Percentiles rank a stretch among this genome's conserved stretches.
Conservation (phyloP, 2,329 filamentous ascomycete genomes). For the Paradendryphiella salina region DNA sequence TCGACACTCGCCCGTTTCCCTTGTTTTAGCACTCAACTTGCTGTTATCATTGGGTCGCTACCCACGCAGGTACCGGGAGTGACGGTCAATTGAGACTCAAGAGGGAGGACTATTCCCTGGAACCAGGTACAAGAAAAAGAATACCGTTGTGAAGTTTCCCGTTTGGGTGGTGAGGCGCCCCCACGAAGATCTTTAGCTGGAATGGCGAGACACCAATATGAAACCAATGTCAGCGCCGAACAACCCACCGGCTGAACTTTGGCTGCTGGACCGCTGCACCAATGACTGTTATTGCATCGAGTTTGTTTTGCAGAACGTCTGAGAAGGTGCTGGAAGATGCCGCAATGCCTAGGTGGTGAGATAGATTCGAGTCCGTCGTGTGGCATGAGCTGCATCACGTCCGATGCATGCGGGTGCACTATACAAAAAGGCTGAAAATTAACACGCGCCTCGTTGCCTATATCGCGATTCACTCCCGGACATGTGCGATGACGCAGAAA, state of each 20-base stretch:
- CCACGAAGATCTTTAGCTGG: background rate
- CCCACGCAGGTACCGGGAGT: constrained; percentile 7
- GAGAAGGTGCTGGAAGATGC: too few species aligned
- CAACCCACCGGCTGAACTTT: background rate
- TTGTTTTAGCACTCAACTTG: constrained; percentile 17
- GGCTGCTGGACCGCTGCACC: background rate
- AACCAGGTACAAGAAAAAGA: background rate
- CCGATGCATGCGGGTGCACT: constrained; percentile 3
- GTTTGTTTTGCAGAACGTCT: background rate
- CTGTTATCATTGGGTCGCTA: background rate
- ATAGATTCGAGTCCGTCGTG: background rate
- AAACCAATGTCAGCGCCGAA: constrained; percentile 6
- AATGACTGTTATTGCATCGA: background rate
- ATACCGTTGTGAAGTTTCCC: background rate
- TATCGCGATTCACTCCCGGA: background rate
- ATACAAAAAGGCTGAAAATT: background rate
- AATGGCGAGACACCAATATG: constrained; percentile 5
- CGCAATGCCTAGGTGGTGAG: too few species aligned
- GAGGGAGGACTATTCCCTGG: background rate
- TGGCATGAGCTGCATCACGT: background rate
- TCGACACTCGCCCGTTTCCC: constrained; percentile 21
- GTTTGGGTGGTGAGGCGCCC: constrained; percentile 1
- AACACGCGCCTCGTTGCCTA: constrained; percentile 1
- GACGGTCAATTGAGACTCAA: background rate
- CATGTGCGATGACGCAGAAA: background rate